Base-by-base conservation (phyloP, 495 filamentous ascomycete species). In the Amphirosellinia nigrospora region DNA sequence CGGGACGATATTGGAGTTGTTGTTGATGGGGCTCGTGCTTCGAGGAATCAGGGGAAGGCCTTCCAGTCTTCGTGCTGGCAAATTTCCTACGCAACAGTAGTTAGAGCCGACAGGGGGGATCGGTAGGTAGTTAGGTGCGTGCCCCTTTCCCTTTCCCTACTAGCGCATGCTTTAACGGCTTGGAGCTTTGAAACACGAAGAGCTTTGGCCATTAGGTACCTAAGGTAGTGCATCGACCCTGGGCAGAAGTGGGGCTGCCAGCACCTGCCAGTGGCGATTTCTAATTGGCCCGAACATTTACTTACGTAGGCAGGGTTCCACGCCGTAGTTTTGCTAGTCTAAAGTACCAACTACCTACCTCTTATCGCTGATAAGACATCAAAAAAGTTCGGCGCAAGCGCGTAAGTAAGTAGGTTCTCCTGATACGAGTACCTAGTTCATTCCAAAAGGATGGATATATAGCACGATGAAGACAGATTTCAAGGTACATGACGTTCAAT, bases 401-500 rank as follows among this genome's bases (percentile, higher is more conserved):
- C n/a, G 58, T 28, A 39, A 36, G 39, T 21, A n/a, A 13, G n/a
- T n/a, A 38, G 59, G 13, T 55, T 19, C 30, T 10, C 9, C 23
- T 13, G 21, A 55, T n/a, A 28, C 15, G 16, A 10, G 34, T 19
- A n/a, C n/a, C n/a, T n/a, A 28, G 36, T 45, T 52, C 46, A 8
- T 32, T 48, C 58, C 19, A 50, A 38, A 68, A 62, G 68, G 26
- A 69, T 64, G 50, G 56, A 39, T 55, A 48, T 63, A 75, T 48
- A 70, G 60, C 68, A 91, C 79, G 74, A 97, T 97, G 94, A 97
- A 97, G 91, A 97, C 93, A 36, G 93, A 97, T 81, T 97, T 95
- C 77, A 94, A 93, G 87, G 93, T 95, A 73, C 30, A 81, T 13
- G 16, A 2, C 8, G 9, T 1, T 32, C 28, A 8, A 34, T 10